Evolutionary conservation across 1,284 basidiomycete genomes (phyloP).

Genomic region (Puccinia sorghi): DNA sequence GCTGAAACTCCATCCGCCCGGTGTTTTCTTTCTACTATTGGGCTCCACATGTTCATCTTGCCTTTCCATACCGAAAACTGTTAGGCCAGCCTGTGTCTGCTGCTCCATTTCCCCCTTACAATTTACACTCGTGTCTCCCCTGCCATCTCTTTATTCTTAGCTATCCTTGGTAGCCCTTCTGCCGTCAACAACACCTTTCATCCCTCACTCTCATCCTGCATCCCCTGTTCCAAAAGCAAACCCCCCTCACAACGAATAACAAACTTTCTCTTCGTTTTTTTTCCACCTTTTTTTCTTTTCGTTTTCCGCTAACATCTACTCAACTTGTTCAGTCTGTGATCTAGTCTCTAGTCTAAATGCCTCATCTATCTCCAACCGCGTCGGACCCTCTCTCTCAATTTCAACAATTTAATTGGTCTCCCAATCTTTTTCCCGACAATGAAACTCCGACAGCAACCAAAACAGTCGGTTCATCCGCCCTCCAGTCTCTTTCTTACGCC

Average conservation of each 20-base stretch:
- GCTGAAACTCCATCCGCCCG: not conserved
- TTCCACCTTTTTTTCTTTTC: not conserved
- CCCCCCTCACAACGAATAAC: not conserved
- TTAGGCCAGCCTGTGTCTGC: slow-evolving; percentile 11
- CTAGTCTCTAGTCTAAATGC: slow-evolving; percentile 20
- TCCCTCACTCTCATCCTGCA: not conserved
- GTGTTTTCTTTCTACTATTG: not conserved
- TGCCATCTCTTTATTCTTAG: not conserved
- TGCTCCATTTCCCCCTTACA: not conserved
- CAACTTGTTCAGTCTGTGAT: slow-evolving; percentile 2
- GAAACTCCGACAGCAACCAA: slow-evolving; percentile 22
- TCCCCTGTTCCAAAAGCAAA: slow-evolving; percentile 15
- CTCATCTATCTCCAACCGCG: slow-evolving; percentile 6
- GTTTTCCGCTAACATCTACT: slow-evolving; percentile 8
- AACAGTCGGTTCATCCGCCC: slow-evolving; percentile 29
- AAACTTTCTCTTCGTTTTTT: not conserved
- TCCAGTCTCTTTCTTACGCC: slow-evolving; percentile 20
- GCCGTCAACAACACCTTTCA: not conserved
- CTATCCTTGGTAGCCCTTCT: not conserved
- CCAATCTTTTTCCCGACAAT: slow-evolving; percentile 17
- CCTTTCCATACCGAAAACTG: not conserved
- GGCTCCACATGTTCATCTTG: not conserved
- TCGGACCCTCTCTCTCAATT: slow-evolving; percentile 37
- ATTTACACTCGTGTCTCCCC: not conserved
- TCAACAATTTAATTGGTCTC: slow-evolving; percentile 40